Evolutionary conservation across 2,329 filamentous ascomycete genomes (phyloP).

Genomic region (Scedosporium aurantiacum): DNA sequence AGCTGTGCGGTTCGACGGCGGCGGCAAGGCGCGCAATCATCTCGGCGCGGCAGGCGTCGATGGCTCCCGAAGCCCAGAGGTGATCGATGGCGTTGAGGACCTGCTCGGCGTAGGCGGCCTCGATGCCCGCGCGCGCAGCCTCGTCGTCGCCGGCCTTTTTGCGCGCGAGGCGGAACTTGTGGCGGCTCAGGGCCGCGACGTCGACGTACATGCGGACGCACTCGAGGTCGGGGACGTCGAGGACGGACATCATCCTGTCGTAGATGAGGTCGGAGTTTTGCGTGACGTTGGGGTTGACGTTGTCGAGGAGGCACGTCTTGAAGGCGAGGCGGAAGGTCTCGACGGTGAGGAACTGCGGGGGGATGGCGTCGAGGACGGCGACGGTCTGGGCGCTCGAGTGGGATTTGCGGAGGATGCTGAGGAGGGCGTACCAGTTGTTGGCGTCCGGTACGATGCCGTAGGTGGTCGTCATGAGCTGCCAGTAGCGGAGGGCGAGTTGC

Average conservation of each 20-base stretch:
- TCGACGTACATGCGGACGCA: constrained; percentile 46
- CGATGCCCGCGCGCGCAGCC: constrained; percentile 10
- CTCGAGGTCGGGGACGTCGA: constrained; percentile 34
- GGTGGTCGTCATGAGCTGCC: constrained; percentile 56
- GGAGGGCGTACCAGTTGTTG: constrained; percentile 57
- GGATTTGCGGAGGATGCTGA: constrained; percentile 54
- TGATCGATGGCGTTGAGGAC: constrained; percentile 37
- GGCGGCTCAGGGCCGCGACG: constrained; percentile 15
- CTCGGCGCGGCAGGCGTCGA: constrained; percentile 25
- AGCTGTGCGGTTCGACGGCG: constrained; percentile 14
- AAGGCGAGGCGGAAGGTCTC: constrained; percentile 64
- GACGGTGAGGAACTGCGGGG: constrained; percentile 27
- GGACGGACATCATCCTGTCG: constrained; percentile 38
- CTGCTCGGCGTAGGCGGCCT: constrained; percentile 32
- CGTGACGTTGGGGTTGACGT: constrained; percentile 61
- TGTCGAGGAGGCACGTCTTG: constrained; percentile 63
- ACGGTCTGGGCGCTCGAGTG: constrained; percentile 54
- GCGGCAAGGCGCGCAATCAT: constrained; percentile 15
- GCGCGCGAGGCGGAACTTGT: constrained; percentile 3
- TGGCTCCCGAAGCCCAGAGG: constrained; percentile 38
- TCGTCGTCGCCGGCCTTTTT: constrained; percentile 13
- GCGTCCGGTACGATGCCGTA: constrained; percentile 59
- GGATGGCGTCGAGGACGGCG: constrained; percentile 46
- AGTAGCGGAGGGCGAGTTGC: constrained; percentile 61
- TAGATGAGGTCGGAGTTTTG: constrained; percentile 54